Percentiles rank a stretch among this genome's conserved stretches.
These are phyloP conservation scores for Termitomyces sp. DNA, from an alignment of 768 basidiomycete species.

Conservation along the genomic window DNA sequence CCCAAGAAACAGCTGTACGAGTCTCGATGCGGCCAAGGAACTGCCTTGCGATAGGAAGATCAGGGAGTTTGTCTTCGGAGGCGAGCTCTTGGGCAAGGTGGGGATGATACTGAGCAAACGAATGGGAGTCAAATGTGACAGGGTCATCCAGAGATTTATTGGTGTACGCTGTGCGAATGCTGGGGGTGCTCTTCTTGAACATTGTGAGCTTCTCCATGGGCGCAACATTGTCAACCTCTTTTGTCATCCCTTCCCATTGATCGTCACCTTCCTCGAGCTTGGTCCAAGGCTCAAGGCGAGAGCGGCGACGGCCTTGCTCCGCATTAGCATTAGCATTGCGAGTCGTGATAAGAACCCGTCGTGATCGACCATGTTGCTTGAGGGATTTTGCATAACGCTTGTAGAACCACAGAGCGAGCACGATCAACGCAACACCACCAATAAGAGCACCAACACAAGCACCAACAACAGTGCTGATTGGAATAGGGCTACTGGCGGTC, in stretches of 20 bases:
- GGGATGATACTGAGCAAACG: slow-evolving; percentile 58
- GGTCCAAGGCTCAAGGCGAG: slow-evolving; percentile 49
- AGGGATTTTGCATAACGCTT: slow-evolving; percentile 40
- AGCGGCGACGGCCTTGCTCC: slow-evolving; percentile 37
- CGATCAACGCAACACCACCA: slow-evolving; percentile 42
- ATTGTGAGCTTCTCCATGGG: slow-evolving; percentile 60
- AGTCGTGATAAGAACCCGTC: slow-evolving; percentile 23
- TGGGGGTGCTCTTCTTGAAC: slow-evolving; percentile 56
- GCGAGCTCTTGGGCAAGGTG: slow-evolving; percentile 49
- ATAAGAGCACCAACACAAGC: slow-evolving; percentile 59
- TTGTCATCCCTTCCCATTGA: slow-evolving; percentile 40
- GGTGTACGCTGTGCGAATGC: slow-evolving; percentile 47
- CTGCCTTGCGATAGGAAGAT: slow-evolving; percentile 32
- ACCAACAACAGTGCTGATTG: slow-evolving; percentile 52
- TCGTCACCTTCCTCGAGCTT: slow-evolving; percentile 49
- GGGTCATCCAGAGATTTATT: slow-evolving; percentile 37
- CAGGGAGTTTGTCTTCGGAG: slow-evolving; percentile 19
- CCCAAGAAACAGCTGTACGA: slow-evolving; percentile 44
- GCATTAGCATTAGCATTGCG: slow-evolving; percentile 31
- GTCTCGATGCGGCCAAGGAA: slow-evolving; percentile 40
- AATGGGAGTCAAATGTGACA: slow-evolving; percentile 31
- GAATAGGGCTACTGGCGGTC: slow-evolving; percentile 24
- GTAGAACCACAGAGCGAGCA: slow-evolving; percentile 51
- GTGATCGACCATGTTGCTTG: slow-evolving; percentile 21
- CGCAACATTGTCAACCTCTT: slow-evolving; percentile 36